These are phyloP conservation scores for Pythium rishiriense DNA, from an alignment of 352 stramenopile species.

Conservation along the genomic window DNA sequence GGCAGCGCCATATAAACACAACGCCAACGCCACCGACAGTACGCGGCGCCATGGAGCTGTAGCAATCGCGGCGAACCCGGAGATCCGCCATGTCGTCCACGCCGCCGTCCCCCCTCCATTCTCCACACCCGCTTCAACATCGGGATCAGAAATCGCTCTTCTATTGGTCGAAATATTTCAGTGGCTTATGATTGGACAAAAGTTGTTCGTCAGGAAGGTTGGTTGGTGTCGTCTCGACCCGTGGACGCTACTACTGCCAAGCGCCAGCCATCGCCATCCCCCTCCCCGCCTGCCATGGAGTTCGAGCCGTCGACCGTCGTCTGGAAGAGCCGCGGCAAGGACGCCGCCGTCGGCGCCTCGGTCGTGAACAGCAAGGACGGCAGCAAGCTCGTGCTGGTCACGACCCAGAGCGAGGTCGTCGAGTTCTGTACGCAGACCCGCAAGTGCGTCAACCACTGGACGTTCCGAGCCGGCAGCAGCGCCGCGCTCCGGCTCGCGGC, in stretches of 20 bases:
- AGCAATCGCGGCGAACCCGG: neutral
- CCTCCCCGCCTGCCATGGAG: constrained; percentile 45
- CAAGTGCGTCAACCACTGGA: constrained; percentile 81
- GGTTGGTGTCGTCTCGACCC: constrained; percentile 23
- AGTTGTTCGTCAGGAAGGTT: constrained; percentile 17
- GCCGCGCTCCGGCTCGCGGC: constrained; percentile 51
- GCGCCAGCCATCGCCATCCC: constrained; percentile 8
- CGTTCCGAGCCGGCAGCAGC: constrained; percentile 53
- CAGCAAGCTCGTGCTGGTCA: constrained; percentile 64
- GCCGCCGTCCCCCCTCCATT: too few species aligned
- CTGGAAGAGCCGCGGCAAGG: constrained; percentile 60
- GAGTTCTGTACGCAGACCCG: constrained; percentile 61
- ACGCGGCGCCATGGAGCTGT: neutral
- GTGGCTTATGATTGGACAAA: constrained; percentile 14
- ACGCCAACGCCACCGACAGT: too few species aligned
- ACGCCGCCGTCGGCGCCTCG: constrained; percentile 45
- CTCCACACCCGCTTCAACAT: constrained; percentile 8
- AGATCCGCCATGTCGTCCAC: neutral
- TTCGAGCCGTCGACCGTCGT: constrained; percentile 65
- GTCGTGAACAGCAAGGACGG: constrained; percentile 44
- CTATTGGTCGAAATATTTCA: constrained; percentile 11
- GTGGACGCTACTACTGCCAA: constrained; percentile 1
- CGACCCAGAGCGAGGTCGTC: constrained; percentile 62
- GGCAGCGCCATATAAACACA: too few species aligned
- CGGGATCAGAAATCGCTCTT: neutral